Evolutionary conservation across 768 basidiomycete species (phyloP).

Genomic region (Suillus tomentosus): DNA sequence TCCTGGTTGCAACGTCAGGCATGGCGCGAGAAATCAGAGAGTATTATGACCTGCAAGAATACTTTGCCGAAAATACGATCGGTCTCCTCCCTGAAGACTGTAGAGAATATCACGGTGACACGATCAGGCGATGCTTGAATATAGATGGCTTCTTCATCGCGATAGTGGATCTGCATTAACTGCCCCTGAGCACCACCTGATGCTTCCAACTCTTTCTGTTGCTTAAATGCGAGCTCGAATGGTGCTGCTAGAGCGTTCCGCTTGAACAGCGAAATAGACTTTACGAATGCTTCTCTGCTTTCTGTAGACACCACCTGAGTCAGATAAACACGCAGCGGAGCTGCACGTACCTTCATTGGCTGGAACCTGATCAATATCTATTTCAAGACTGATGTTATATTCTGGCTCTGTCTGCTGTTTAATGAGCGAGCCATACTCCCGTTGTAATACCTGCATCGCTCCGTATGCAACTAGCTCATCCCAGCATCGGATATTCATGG

Average conservation of each 20-base stretch:
- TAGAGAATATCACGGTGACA: constrained; percentile 97
- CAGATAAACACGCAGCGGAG: constrained; percentile 3
- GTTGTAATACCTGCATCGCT: constrained; percentile 71
- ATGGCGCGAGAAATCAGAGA: background rate
- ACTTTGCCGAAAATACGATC: constrained; percentile 97
- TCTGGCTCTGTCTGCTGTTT: constrained; percentile 74
- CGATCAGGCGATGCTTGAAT: constrained; percentile 92
- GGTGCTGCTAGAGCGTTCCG: constrained; percentile 94
- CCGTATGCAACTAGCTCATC: constrained; percentile 88
- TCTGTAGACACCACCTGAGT: constrained; percentile 47
- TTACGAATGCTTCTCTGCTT: constrained; percentile 75
- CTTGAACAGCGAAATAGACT: constrained; percentile 83
- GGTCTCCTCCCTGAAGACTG: constrained; percentile 95
- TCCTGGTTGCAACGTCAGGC: constrained; percentile 53
- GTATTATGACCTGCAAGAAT: constrained; percentile 83
- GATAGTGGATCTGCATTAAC: constrained; percentile 91
- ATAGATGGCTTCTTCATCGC: constrained; percentile 97
- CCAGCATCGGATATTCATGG: constrained; percentile 99
- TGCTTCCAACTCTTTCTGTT: constrained; percentile 84
- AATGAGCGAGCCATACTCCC: constrained; percentile 82
- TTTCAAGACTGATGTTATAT: constrained; percentile 83
- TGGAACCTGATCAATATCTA: constrained; percentile 88
- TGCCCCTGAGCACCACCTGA: constrained; percentile 69
- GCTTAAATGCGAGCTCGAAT: constrained; percentile 84
- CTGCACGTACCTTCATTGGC: constrained; percentile 65